Conservation (phyloP, 371 early-diverging fungal species). For the Zychaea mexicana region DNA sequence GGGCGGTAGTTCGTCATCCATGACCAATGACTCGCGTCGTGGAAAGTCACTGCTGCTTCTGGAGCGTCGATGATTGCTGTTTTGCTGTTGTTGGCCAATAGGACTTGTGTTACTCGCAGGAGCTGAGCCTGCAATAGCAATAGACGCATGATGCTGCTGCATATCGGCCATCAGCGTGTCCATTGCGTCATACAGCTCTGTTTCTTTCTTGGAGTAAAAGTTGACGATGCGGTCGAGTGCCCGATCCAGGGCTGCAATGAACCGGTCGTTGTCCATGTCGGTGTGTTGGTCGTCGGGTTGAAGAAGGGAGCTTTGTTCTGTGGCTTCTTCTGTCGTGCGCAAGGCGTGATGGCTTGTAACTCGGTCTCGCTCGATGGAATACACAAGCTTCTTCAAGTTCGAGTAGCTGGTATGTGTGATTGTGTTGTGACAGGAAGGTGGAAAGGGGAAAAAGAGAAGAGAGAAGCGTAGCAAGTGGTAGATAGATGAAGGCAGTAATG, state of each 20-base stretch:
- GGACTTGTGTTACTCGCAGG: background rate
- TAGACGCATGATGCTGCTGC: conserved; percentile 25
- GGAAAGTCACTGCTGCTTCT: conserved; percentile 3
- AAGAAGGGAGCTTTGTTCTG: conserved; percentile 47
- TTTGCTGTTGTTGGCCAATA: background rate
- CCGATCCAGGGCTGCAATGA: conserved; percentile 73
- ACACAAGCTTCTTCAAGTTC: conserved; percentile 87
- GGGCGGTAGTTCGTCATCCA: conserved; percentile 44
- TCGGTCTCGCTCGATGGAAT: conserved; percentile 85
- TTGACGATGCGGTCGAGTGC: conserved; percentile 78
- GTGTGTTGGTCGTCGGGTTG: conserved; percentile 14
- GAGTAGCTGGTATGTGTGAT: conserved; percentile 56
- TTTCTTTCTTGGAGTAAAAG: conserved; percentile 86
- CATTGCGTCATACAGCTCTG: conserved; percentile 71
- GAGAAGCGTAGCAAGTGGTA: too few relatives aligned
- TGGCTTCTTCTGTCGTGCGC: conserved; percentile 31
- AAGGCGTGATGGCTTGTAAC: conserved; percentile 31
- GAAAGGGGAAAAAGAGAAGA: background rate
- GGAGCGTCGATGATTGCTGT: background rate
- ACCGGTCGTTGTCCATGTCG: conserved; percentile 50
- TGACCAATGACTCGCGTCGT: conserved; percentile 16
- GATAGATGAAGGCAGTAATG: background rate
- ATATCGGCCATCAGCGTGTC: conserved; percentile 39
- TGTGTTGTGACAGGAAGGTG: background rate
- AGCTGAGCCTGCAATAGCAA: background rate